Base-by-base conservation (phyloP, 2,329 filamentous ascomycete genomes). In the Westerdykella ornata region DNA sequence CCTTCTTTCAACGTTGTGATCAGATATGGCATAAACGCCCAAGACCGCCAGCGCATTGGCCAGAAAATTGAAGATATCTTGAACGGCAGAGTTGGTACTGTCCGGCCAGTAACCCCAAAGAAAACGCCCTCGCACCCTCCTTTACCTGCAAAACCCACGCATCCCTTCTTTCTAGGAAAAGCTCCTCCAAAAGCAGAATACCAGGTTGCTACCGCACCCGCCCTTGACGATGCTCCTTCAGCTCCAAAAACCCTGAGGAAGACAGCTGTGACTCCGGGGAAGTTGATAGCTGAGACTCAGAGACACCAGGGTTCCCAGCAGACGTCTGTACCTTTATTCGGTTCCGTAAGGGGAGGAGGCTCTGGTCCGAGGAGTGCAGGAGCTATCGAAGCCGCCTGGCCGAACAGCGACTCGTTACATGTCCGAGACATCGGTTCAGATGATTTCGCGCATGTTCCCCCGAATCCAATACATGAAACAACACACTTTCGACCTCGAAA, bases 151-250 rank as follows among this genome's bases (percentile, higher is more conserved):
- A 80, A 76, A 52, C 51, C 69, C 1, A 75, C 77, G 0, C 81
- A 88, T 63, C 84, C 84, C 0, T 85, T 88, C 57, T 88, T 88
- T 55, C 57, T 74, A 13, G 77, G 75, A 5, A 84, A 81, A 51
- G 16, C 70, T 5, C 60, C 34, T 3, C 42, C 39, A 16, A 57
- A 51, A 31, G 56, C 53, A 38, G 46, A 56, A 17, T 50, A 53
- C 5, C 35, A 35, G 28, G 18, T 57, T 50, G 35, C 47, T 38
- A 30, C 43, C 8, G 53, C 52, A 26, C 19, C 44, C 1, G 32
- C 40, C 11, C 9, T 35, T 4, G 41, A 56, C 9, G 46, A 40
- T 12, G 34, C 39, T 3, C 49, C 48, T 14, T 53, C 59, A 20
- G 56, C 56, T 30, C 60, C 57, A 7, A 54, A 54, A 34, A 63